These are phyloP conservation scores for Taiozyma sp. DNA, from an alignment of 1,139 yeast species.

Conservation along the genomic window DNA sequence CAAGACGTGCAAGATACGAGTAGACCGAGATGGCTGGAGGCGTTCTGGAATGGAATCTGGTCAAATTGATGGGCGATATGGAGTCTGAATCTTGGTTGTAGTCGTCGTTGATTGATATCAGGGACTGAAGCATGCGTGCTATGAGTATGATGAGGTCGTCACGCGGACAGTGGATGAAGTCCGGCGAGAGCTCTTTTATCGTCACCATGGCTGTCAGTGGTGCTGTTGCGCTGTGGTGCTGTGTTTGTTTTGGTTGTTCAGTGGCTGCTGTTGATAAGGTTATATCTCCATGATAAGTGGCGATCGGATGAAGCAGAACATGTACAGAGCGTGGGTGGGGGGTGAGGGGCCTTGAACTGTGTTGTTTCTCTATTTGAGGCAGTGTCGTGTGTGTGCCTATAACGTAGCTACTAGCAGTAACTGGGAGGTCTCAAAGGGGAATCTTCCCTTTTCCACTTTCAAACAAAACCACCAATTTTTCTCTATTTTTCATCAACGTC, in stretches of 20 bases:
- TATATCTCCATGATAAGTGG: not conserved
- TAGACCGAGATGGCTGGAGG: conserved; percentile 85
- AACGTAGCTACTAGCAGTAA: not conserved
- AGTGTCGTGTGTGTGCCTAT: not conserved
- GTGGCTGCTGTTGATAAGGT: not conserved
- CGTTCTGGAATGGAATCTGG: conserved; percentile 89
- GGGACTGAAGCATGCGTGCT: conserved; percentile 73
- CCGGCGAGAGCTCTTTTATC: conserved; percentile 39
- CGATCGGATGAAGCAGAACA: not conserved
- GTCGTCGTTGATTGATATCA: conserved; percentile 65
- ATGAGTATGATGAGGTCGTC: conserved; percentile 68
- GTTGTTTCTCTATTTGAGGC: not conserved
- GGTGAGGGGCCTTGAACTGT: no score
- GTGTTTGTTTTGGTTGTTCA: not conserved
- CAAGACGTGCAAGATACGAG: conserved; percentile 71
- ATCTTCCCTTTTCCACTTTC: not conserved
- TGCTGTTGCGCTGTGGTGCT: not conserved
- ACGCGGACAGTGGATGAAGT: conserved; percentile 64
- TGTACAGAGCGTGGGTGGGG: no score
- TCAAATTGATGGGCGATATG: conserved; percentile 40
- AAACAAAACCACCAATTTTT: not conserved
- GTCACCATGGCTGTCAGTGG: not conserved
- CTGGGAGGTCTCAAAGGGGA: not conserved
- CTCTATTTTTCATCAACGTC: not conserved
- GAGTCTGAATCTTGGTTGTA: conserved; percentile 15